Base-by-base conservation (phyloP, 495 filamentous ascomycete species). In the Hypoxylon fragiforme region DNA sequence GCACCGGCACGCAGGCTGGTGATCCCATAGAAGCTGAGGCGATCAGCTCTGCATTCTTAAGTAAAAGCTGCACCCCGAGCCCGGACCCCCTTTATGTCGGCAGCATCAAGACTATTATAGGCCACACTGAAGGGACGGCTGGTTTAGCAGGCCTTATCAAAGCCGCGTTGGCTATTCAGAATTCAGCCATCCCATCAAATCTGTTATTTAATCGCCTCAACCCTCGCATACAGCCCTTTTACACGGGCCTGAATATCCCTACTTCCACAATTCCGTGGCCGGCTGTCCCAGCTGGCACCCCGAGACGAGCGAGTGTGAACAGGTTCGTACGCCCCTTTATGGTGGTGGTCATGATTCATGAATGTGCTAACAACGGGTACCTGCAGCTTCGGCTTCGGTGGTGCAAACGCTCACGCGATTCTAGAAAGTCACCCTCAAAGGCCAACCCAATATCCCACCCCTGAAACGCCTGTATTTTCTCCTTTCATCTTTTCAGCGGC, bases 111-210 rank as follows among this genome's bases (percentile, higher is more conserved):
- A 72, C 72, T 0, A 73, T 79, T 13, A 66, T 83, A 7, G 79
- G 81, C 0, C 82, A 85, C 53, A 47, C 70, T 0, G 82, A 85
- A 60, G 78, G 70, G 0, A 58, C 71, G 0, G 71, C 71, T 28
- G 81, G 81, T 0, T 46, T 85, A 1, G 71, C 78, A 0, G 73
- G 71, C 0, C 30, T 85, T 0, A 68, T 85, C 21, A 83, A 84
- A 50, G 70, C 74, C 0, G 62, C 71, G 1, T n/a, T 50, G 2
- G 51, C 56, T 39, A 46, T 86, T 1, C 74, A 86, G 47, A 69
- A 71, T 26, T 71, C 66, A 3, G 26, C 62, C n/a, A 70, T 79
- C 28, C 66, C 67, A 1, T 69, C 74, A 6, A 73, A 72, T 30
- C 44, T 78, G 2, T 59, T 67, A 4, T 74, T 84, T 44, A 64